Evolutionary conservation across 164 flowering plant genomes (phyloP), one percentile per base, ranked within the genome.

Genomic region (Chimonanthus salicifolius): DNA sequence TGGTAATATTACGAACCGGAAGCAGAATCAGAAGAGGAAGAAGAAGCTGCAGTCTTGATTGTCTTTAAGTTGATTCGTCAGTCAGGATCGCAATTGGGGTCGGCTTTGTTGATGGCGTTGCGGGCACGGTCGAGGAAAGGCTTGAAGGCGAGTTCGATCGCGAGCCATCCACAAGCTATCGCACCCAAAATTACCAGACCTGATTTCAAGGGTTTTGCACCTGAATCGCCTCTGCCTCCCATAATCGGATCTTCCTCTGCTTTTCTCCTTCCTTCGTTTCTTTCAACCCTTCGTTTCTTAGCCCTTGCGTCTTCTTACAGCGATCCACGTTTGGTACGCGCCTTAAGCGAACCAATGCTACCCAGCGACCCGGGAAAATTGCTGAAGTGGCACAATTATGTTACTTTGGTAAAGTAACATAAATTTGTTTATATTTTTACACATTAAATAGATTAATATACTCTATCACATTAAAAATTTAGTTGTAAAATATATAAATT

Each of bases 141-240:
- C 83, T 91, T 92, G 81, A 91, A 80, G 6, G 89, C 92, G 16
- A 89, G 65, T 85, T 91, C 96, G 6, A 92, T 79, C 4, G 94
- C 82, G 33, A 88, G 68, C 98, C 96, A 92, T 49, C 87, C 92
- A 13, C 82, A 74, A 10, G 90, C 90, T 50, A 92, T 68, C 64
- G 94, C 98, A 63, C 89, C 90, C 54, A 86, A 18, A 16, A 90
- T 88, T 20, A 87, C 82, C 4, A 78, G 68, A 6, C 87, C 90
- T 65, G 88, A 79, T 76, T 87, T 88, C 77, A 80, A 13, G 2
- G 87, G 44, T 16, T 69, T 82, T 58, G 68, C 49, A 51, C 58
- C 79, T 51, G 72, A 45, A 8, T 62, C 73, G 60, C 62, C 84
- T 64, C 69, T 70, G 70, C 58, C 54, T 74, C 33, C 33, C 33